Conservation (phyloP, 352 stramenopile species). For the Phytopythium oedochilum region DNA sequence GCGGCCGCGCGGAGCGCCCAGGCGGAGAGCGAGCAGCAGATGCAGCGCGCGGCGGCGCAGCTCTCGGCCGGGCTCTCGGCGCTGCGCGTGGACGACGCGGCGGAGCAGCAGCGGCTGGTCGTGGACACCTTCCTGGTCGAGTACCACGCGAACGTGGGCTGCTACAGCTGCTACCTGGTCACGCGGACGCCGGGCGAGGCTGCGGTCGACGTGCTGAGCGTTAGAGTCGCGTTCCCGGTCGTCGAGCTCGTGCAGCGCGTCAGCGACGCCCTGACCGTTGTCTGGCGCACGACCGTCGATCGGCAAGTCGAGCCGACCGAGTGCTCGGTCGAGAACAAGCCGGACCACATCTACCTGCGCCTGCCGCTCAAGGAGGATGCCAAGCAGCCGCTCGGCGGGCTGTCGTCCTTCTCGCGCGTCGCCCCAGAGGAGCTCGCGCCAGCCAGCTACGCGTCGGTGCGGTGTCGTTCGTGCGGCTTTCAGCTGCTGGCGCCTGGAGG, state of each 20-base stretch:
- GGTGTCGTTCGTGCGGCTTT: conserved; percentile 37
- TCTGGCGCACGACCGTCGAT: conserved; percentile 56
- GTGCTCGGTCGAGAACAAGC: conserved; percentile 30
- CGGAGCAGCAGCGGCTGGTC: neutral
- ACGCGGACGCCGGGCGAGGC: conserved; percentile 8
- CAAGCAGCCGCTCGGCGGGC: conserved; percentile 40
- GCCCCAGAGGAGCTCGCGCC: conserved; percentile 32
- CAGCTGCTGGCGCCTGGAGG: conserved; percentile 8
- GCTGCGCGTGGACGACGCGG: conserved; percentile 17
- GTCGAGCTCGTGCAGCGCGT: conserved; percentile 22
- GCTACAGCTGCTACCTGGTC: conserved; percentile 73
- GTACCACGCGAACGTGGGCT: conserved; percentile 80
- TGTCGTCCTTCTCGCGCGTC: conserved; percentile 57
- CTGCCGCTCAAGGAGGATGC: conserved; percentile 44
- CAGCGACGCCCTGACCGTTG: conserved; percentile 6
- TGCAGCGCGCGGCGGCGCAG: conserved; percentile 20
- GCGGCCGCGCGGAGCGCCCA: conserved; percentile 19
- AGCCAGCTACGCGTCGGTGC: conserved; percentile 33
- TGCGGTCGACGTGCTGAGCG: conserved; percentile 16
- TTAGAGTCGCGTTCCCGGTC: conserved; percentile 35
- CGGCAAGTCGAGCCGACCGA: conserved; percentile 39
- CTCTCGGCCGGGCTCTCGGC: conserved; percentile 16
- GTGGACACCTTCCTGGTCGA: conserved; percentile 46
- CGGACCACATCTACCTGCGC: conserved; percentile 63
- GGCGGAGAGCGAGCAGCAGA: conserved; percentile 20